Conservation (phyloP, 2,329 filamentous ascomycete species). For the Sporothrix sp. region DNA sequence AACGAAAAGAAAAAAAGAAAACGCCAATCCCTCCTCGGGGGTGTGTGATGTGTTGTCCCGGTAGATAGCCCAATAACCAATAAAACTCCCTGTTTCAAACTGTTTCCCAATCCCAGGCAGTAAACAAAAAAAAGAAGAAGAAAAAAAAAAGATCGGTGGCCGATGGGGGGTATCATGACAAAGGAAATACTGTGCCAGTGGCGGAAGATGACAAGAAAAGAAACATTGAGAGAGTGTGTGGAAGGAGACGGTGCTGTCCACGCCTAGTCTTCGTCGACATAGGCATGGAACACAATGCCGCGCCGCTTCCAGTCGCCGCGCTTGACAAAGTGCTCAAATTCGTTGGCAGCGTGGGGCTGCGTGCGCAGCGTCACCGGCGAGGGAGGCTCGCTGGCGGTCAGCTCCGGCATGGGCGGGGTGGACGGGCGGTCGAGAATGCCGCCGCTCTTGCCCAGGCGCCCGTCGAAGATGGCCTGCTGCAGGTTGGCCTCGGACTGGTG, state of each 20-base stretch:
- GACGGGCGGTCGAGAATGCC: background rate
- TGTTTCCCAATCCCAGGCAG: background rate
- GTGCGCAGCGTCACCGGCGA: conserved; percentile 18
- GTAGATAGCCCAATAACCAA: background rate
- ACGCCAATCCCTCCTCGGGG: no score
- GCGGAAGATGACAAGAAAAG: background rate
- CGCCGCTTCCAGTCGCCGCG: conserved; percentile 29
- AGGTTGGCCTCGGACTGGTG: conserved; percentile 12
- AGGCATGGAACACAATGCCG: conserved; percentile 26
- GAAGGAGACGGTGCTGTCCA: background rate
- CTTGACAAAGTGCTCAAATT: conserved; percentile 23
- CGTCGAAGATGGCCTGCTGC: conserved; percentile 4
- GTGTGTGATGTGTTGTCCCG: no score
- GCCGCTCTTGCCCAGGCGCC: background rate
- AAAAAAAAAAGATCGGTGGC: background rate
- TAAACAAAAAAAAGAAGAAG: background rate
- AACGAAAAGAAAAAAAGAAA: no score
- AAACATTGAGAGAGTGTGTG: background rate
- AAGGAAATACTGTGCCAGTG: conserved; percentile 7
- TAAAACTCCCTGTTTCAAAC: background rate
- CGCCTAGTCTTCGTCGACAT: conserved; percentile 23
- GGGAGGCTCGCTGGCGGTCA: conserved; percentile 11
- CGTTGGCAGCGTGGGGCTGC: conserved; percentile 15
- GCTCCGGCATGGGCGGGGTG: conserved; percentile 6
- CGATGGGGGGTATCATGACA: conserved; percentile 15